Percentiles rank a stretch among this genome's conserved stretches.
Conservation (phyloP, 441 rosid species). For the Populus hybrid region DNA sequence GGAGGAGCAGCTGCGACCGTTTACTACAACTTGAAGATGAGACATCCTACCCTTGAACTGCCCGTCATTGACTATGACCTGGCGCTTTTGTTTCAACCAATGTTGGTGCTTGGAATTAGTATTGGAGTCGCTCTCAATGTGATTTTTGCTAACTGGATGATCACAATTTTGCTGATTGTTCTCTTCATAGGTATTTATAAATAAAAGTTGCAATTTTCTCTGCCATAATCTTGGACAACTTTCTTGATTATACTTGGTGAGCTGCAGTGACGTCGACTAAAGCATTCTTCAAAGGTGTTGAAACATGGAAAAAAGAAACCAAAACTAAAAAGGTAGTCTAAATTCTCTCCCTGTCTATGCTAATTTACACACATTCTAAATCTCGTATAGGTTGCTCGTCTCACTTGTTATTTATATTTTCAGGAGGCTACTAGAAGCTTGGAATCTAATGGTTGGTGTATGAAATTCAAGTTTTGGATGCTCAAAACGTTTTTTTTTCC, state of each 20-base stretch:
- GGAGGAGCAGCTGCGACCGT: constrained; percentile 60
- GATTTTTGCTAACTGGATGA: constrained; percentile 63
- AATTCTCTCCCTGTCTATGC: neutral
- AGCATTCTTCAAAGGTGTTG: constrained; percentile 48
- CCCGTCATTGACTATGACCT: constrained; percentile 61
- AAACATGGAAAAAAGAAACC: constrained; percentile 63
- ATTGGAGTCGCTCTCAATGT: constrained; percentile 59
- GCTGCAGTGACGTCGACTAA: constrained; percentile 42
- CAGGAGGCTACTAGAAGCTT: neutral
- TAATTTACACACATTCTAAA: neutral
- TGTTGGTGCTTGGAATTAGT: constrained; percentile 65
- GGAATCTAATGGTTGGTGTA: neutral
- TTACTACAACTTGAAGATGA: constrained; percentile 48
- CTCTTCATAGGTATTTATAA: constrained; percentile 42
- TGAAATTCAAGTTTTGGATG: neutral
- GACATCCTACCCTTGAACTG: constrained; percentile 60
- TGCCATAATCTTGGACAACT: neutral
- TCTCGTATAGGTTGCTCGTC: neutral
- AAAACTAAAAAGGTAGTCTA: constrained; percentile 32
- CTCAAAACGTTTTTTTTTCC: neutral
- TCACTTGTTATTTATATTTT: neutral
- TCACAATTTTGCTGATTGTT: constrained; percentile 51
- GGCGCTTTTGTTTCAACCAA: constrained; percentile 61
- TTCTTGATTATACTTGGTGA: neutral
- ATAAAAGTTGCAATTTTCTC: neutral